phyloP scores from a whole-genome alignment of 2,329 filamentous ascomycete genomes.

The Zasmidium citrigriseum region DNA sequence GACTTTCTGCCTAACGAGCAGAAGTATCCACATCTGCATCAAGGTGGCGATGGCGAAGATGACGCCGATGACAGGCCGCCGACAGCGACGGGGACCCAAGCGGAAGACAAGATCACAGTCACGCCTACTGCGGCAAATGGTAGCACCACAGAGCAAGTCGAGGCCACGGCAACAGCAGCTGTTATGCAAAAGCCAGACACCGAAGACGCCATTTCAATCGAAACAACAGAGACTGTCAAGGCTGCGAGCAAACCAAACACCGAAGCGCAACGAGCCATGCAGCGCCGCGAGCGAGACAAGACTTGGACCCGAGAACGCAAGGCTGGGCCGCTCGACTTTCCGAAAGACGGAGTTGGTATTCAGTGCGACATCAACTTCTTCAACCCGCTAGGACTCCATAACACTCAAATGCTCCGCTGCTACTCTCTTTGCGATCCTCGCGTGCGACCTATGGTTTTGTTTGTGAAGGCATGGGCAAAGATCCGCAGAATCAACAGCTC shows the following conservation, averaged over 20 bases:
- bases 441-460: constrained; percentile 76
- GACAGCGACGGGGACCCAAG: neutral
- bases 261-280: constrained; percentile 1
- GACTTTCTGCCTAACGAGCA: constrained; percentile 57
- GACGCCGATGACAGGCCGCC: constrained; percentile 8
- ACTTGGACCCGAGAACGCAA: constrained; percentile 50
- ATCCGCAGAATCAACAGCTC: constrained; percentile 80
- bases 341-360: constrained; percentile 74
- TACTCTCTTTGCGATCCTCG: constrained; percentile 79
- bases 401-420: constrained; percentile 78
- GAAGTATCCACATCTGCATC: constrained; percentile 41
- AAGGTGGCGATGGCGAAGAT: constrained; percentile 21
- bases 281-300: constrained; percentile 19
- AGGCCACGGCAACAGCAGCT: too few species aligned
- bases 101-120: neutral
- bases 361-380: constrained; percentile 93
- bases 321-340: constrained; percentile 68
- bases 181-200: too few species aligned
- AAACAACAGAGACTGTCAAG: neutral
- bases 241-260: neutral
- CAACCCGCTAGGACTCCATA: constrained; percentile 78
- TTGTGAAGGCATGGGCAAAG: constrained; percentile 91
- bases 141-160: too few species aligned
- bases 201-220: too few species aligned
- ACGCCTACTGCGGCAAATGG: too few species aligned